Evolutionary conservation across 2,329 filamentous ascomycete species (phyloP), one percentile per base, ranked within the genome.

Genomic region (Samsoniella hepiali): DNA sequence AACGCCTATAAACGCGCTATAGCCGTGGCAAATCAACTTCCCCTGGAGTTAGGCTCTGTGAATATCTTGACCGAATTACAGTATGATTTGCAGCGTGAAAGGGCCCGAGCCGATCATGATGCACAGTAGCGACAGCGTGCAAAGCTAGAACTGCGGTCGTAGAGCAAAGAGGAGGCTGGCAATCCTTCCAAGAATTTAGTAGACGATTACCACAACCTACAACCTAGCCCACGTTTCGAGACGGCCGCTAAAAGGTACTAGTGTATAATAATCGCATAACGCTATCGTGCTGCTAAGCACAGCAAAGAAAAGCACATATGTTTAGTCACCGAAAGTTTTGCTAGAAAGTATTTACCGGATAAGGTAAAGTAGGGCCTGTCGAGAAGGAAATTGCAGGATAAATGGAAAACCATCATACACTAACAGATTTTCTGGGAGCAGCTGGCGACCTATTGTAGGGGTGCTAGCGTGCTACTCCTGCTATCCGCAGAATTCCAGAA

Each of bases 371-470:
- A 56, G 27, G 34, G 32, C n/a, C 34, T 42, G 10, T 38, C 17
- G n/a, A 42, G 15, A 56, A 42, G n/a, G 53, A 27, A n/a, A 56
- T 27, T 56, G 34, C 34, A 56, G n/a, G 36, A 56, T 17, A 42
- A 56, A 56, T 56, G 34, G 53, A 56, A 56, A 38, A 17, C 17
- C 34, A 38, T 36, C 32, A 38, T 56, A n/a, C n/a, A 56, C 36
- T 17, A 56, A 13, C 36, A 56, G 6, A 42, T 27, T 22, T 56
- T 56, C 34, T 56, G 36, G 53, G 32, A 38, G 53, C 53, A 42
- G 53, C 6, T 42, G 32, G 53, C n/a, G 34, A 34, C 32, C 22
- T 22, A 5, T 7, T 56, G n/a, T 42, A n/a, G 53, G 32, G 34
- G 53, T 38, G 53, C 45, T 29, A 11, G 53, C 22, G n/a, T 56